Conservation (phyloP, 352 stramenopile genomes). For the Phytophthora rubi region DNA sequence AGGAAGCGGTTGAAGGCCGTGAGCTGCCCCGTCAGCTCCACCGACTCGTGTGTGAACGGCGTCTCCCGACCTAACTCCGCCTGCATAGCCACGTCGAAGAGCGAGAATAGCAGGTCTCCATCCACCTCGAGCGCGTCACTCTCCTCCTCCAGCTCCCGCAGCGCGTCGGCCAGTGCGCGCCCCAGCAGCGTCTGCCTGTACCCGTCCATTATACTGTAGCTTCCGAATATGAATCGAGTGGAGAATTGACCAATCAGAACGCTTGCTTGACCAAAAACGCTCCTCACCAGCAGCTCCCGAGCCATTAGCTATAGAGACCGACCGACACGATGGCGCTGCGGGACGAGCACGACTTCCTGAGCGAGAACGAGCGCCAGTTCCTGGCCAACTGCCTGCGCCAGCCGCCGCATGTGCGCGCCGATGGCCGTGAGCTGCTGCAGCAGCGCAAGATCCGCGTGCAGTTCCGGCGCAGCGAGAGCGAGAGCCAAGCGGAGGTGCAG, state of each 20-base stretch:
- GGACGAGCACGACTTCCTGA: slow-evolving; percentile 79
- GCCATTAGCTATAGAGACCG: background rate
- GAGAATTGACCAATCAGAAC: slow-evolving; percentile 27
- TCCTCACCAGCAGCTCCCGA: slow-evolving; percentile 22
- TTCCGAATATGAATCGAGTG: background rate
- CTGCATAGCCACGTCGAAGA: slow-evolving; percentile 63
- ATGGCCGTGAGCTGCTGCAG: slow-evolving; percentile 82
- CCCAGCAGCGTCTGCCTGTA: slow-evolving; percentile 68
- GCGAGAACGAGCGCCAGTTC: slow-evolving; percentile 85
- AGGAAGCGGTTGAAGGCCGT: slow-evolving; percentile 72
- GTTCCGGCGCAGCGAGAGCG: slow-evolving; percentile 76
- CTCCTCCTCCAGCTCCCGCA: slow-evolving; percentile 57
- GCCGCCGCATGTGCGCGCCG: slow-evolving; percentile 67
- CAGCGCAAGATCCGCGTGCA: slow-evolving; percentile 86
- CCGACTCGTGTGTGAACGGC: slow-evolving; percentile 53
- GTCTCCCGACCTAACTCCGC: slow-evolving; percentile 34
- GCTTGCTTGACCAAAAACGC: background rate
- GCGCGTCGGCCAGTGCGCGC: slow-evolving; percentile 65
- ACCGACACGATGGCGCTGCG: slow-evolving; percentile 49
- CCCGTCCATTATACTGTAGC: slow-evolving; percentile 50
- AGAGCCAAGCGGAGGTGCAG: slow-evolving; percentile 84
- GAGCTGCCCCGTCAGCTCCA: slow-evolving; percentile 51
- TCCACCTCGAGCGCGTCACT: slow-evolving; percentile 24
- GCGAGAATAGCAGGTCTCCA: slow-evolving; percentile 55
- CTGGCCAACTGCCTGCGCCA: slow-evolving; percentile 53